A percentile compares a stretch with the other conserved stretches of the same genome.
Evolutionary conservation across 352 stramenopile genomes (phyloP).

Genomic region (Phytophthora uliginosa): DNA sequence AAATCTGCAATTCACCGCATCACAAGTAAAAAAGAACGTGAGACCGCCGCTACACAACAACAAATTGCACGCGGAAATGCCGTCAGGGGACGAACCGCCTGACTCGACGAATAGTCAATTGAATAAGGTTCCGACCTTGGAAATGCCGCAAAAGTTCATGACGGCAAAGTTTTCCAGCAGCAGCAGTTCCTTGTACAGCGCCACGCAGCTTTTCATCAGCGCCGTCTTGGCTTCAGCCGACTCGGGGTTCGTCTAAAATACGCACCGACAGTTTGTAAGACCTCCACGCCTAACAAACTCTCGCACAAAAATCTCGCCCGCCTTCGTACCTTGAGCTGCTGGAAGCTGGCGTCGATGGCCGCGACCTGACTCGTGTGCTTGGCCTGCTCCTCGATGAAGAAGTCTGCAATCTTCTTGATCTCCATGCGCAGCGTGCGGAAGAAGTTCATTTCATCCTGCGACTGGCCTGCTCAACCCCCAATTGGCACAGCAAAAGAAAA

Average conservation of each 20-base stretch:
- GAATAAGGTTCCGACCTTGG: constrained; percentile 56
- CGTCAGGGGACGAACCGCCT: constrained; percentile 29
- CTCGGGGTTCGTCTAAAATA: constrained; percentile 51
- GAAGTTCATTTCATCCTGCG: constrained; percentile 90
- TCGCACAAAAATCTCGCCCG: constrained; percentile 3
- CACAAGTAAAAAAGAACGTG: constrained; percentile 7
- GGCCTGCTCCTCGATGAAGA: constrained; percentile 87
- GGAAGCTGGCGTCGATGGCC: constrained; percentile 75
- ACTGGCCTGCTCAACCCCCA: constrained; percentile 68
- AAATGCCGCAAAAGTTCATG: constrained; percentile 93
- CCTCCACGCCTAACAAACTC: constrained; percentile 3
- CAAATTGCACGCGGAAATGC: constrained; percentile 5
- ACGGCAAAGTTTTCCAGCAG: constrained; percentile 91
- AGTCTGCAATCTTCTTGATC: constrained; percentile 90
- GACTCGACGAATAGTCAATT: constrained; percentile 8
- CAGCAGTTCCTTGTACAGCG: constrained; percentile 89
- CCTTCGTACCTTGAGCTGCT: constrained; percentile 67
- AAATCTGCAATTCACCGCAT: constrained; percentile 52
- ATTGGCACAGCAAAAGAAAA: constrained; percentile 1
- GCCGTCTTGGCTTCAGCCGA: constrained; percentile 76
- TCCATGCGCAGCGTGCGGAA: constrained; percentile 87
- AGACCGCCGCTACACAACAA: neutral
- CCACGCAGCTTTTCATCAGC: constrained; percentile 86
- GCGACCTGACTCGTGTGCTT: constrained; percentile 74
- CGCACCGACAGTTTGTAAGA: constrained; percentile 3